Evolutionary conservation across 805 yeast species (phyloP), one percentile per base, ranked within the genome.

Genomic region (Myxozyma geophila): DNA sequence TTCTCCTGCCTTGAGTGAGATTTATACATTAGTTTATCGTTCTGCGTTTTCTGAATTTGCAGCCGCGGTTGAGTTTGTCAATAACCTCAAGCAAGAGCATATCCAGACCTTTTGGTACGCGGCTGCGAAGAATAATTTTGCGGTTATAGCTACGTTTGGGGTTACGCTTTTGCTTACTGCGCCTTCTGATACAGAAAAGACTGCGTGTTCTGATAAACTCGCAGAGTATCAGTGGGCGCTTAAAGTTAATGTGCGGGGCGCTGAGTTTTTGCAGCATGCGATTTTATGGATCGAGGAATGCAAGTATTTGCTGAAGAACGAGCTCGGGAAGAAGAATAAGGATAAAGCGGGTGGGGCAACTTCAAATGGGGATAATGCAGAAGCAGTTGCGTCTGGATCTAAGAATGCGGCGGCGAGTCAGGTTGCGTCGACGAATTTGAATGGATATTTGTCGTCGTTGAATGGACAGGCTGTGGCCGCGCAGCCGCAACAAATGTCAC

Each of bases 41-140:
- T 70, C 72, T 8, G 69, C 71, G 51, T 59, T 60, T 21, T 71
- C 72, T 7, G 67, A 70, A 47, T 65, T 71, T 60, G 64, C 58
- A 7, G 55, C 71, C 7, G 74, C 74, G 35, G 71, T 71, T n/a
- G 71, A 71, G 28, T 63, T 71, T 54, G 72, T 66, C 3, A 60
- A 53, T 46, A 65, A 59, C 48, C 62, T 71, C 17, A 64, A 60
- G 50, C 68, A 71, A 17, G 67, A 71, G 35, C 73, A 71, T 41
- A 62, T 71, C n/a, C 73, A 71, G 54, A 68, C 72, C 2, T 71
- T 71, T 58, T 71, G 74, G 74, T 71, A 64, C 41, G 70, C 72
- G 7, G 71, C 70, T n/a, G 58, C 72, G 19, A 69, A 68, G 52
- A 62, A 63, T 39, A 68, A 64, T 46, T 58, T 71, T 43, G 70